phyloP scores from a whole-genome alignment of 2,329 filamentous ascomycete species.

The Ophiostoma himal-ulmi region DNA sequence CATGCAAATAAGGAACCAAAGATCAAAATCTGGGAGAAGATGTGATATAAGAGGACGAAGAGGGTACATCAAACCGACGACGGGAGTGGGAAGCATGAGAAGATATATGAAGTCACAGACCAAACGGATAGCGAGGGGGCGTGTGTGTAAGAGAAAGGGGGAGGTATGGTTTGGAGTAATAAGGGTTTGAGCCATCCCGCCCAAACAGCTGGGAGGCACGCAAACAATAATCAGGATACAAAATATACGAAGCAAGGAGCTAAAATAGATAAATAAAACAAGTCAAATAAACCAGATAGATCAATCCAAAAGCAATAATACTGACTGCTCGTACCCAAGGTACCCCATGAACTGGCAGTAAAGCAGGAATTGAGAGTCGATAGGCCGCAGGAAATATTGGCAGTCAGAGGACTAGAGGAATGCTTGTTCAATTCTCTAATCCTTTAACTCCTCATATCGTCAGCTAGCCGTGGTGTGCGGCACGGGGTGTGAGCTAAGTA shows the following conservation, averaged over 20 bases:
- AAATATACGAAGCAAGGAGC: not conserved
- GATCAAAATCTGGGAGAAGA: not conserved
- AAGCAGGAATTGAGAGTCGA: not conserved
- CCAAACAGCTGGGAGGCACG: constrained; percentile 20
- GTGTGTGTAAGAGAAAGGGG: constrained; percentile 8
- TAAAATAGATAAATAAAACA: constrained; percentile 3
- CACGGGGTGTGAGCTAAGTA: not conserved
- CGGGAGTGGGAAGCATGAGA: not conserved
- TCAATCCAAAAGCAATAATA: not conserved
- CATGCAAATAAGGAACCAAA: not conserved
- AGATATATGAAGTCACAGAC: constrained; percentile 1
- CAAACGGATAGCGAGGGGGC: not conserved
- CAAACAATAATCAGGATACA: not conserved
- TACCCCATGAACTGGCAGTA: not conserved
- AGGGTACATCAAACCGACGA: not conserved
- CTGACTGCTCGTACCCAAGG: not conserved
- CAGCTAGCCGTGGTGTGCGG: not conserved
- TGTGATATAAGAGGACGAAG: not conserved
- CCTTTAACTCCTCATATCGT: not conserved
- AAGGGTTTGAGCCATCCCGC: not conserved
- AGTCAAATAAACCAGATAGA: not conserved
- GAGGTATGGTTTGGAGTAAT: not conserved
- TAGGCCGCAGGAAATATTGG: not conserved
- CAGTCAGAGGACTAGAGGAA: not conserved
- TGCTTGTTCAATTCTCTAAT: not conserved